Base-by-base conservation (phyloP, 306 rosid genomes). In the Hylodesmum podocarpum region DNA sequence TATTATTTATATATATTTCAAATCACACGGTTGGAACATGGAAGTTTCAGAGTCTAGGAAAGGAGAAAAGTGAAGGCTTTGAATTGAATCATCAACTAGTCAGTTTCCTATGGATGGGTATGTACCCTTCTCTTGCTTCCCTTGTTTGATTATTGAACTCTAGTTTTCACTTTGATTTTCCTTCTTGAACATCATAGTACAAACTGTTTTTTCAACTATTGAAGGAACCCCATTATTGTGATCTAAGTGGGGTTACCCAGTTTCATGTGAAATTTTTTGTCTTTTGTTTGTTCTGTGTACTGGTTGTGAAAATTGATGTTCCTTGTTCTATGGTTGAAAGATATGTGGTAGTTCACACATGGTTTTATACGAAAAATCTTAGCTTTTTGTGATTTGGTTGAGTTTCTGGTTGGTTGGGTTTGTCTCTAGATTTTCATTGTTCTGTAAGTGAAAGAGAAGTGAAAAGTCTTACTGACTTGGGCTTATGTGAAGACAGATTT, bases 21-120 rank as follows among this genome's bases (percentile, higher is more conserved):
- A 28, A 29, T 28, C 33, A 47, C 29, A 54, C 11, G 36, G 50
- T 29, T 65, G 24, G 37, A 46, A 53, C 40, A 21, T 65, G 24
- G 37, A 46, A 53, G 49, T 50, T 65, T 54, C 70, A 9, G n/a
- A 11, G 6, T 10, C 31, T 27, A 39, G 3, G 5, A 64, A 59
- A 54, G 16, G 54, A 50, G 72, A 63, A 22, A 50, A 22, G 22
- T n/a, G 9, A 39, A 29, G 58, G 57, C 7, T 51, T 58, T 59
- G 46, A 70, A 53, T 64, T 65, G 40, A 70, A 54, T 72, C 84
- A 14, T 19, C 81, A 34, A 15, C 14, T 47, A 8, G 57, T 55
- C 78, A 8, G 57, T 55, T 76, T 57, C 39, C 78, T 13, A 90
- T 90, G 95, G 90, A 90, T 36, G 95, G 95, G 95, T 90, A 84